Percentiles rank a stretch among this genome's conserved stretches.
These are phyloP conservation scores for Cunninghamia lanceolata DNA, from an alignment of 75 land plant species.

Conservation along the genomic window DNA sequence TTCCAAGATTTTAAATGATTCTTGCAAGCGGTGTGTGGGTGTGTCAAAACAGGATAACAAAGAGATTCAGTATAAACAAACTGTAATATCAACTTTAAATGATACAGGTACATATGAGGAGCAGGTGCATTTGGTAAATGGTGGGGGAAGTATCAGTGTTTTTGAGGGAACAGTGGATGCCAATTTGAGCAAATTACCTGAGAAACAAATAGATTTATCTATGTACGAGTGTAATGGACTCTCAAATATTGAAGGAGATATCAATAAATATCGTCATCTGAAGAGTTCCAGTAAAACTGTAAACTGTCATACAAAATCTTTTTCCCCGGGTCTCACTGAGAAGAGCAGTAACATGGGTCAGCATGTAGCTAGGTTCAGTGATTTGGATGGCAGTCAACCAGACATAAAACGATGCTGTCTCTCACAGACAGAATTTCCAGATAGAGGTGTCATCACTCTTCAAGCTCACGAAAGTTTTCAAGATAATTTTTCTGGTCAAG, in stretches of 20 bases:
- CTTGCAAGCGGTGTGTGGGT: neutral
- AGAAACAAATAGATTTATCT: neutral
- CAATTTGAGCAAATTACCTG: neutral
- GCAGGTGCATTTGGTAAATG: slow-evolving; percentile 9
- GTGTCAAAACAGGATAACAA: neutral
- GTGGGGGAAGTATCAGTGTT: slow-evolving; percentile 1
- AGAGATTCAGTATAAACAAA: neutral
- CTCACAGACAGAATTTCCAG: neutral
- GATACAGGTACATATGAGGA: slow-evolving; percentile 10
- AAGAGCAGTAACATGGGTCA: neutral
- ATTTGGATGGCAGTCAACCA: neutral
- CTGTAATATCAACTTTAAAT: neutral
- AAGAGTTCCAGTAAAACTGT: neutral
- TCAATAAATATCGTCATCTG: neutral
- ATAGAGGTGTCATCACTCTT: neutral
- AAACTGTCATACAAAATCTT: neutral
- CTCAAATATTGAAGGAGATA: neutral
- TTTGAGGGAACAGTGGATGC: neutral
- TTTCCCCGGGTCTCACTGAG: neutral
- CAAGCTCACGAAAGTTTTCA: neutral
- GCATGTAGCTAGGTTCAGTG: slow-evolving; percentile 5
- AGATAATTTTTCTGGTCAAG: neutral
- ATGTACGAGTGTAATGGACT: neutral
- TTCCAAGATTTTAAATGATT: neutral
- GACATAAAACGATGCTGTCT: neutral